Evolutionary conservation across 495 filamentous ascomycete species (phyloP), one percentile per base, ranked within the genome.

Genomic region (Lasiosphaeria ovina): DNA sequence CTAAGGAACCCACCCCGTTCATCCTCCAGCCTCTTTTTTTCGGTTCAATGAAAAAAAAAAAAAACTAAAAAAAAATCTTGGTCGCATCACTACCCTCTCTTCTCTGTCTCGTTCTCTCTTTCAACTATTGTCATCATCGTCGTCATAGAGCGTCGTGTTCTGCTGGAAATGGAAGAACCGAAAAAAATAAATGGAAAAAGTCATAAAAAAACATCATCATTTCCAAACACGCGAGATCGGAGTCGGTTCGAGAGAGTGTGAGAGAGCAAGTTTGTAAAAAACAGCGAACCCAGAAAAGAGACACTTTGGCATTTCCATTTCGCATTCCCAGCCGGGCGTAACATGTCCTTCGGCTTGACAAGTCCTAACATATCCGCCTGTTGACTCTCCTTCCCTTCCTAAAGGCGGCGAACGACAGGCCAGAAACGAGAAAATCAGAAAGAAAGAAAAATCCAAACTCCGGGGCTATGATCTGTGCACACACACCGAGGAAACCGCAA

Each of bases 31-130:
- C 4, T 47, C 44, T 47, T 47, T 47, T 47, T 47, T 47, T 47
- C 6, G 12, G 12, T 47, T 47, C 2, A 34, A 42, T 54, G 40
- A 34, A 57, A 56, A 12, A 55, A 61, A 49, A 59, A 48, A 63
- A 31, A 31, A 45, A 54, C 40, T 50, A 14, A 50, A 48, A 4
- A 49, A 42, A 35, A 35, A 58, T 52, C 35, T 38, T 35, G n/a
- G 38, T 6, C 12, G 12, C 6, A 47, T 14, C 4, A 47, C 11
- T 24, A 24, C 24, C 24, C 44, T 47, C 4, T n/a, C 16, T 14
- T 47, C 44, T n/a, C 11, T 47, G 44, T 14, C 11, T 47, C 44
- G 44, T 14, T n/a, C 0, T 47, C 44, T n/a, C 44, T 47, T 47
- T 7, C 6, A 47, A 7, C 8, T 7, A 3, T 0, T 7, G 44